phyloP scores from a whole-genome alignment of 257 asterid genomes.

The Gardenia jasminoides region DNA sequence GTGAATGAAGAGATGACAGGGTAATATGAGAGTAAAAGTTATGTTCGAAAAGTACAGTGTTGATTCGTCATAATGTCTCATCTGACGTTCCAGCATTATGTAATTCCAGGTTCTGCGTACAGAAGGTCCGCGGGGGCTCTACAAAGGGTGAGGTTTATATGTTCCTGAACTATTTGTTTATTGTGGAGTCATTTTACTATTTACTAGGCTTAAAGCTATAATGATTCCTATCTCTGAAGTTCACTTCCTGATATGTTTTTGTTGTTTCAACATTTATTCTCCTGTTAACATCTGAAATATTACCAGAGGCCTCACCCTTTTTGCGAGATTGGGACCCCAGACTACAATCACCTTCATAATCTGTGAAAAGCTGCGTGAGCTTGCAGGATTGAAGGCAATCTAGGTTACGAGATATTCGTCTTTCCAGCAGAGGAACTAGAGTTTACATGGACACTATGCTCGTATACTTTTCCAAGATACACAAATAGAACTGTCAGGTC shows the following conservation, averaged over 20 bases:
- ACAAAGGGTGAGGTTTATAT: conserved; percentile 76
- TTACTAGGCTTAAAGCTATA: neutral
- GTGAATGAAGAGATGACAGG: conserved; percentile 1
- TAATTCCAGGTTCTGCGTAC: conserved; percentile 70
- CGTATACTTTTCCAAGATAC: neutral
- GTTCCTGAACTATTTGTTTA: neutral
- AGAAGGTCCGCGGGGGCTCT: conserved; percentile 93
- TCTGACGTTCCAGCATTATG: neutral
- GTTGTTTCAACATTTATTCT: conserved; percentile 2
- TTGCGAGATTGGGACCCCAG: conserved; percentile 94
- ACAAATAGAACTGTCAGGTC: neutral
- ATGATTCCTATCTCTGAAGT: neutral
- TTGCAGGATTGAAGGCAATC: conserved; percentile 80
- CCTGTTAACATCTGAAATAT: conserved; percentile 5
- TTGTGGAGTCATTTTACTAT: neutral
- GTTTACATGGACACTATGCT: neutral
- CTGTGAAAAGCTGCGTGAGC: conserved; percentile 81
- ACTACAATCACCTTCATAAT: conserved; percentile 82
- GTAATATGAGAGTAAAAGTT: neutral
- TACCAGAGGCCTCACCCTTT: conserved; percentile 75
- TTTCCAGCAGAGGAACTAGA: neutral
- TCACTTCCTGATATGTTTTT: conserved; percentile 4
- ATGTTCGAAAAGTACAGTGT: neutral
- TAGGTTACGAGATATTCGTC: conserved; percentile 14
- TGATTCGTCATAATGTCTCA: neutral